Conservation (phyloP, 2,329 filamentous ascomycete genomes). For the Colletotrichum simmondsii region DNA sequence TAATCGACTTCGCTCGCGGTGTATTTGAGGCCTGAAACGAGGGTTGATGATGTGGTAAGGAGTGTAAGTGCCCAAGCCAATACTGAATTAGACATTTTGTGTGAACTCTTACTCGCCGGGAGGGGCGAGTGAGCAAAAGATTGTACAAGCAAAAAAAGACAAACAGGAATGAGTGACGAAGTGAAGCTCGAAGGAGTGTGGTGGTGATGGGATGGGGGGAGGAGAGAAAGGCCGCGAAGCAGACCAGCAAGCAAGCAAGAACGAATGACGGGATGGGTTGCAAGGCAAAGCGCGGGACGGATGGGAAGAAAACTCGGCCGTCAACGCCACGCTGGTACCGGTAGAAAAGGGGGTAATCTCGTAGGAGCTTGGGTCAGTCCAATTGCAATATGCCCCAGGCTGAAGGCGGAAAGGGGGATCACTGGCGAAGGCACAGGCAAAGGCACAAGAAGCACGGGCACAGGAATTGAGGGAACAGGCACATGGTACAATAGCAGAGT, state of each 20-base stretch:
- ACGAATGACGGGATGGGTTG: conserved; percentile 31
- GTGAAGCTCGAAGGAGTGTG: conserved; percentile 31
- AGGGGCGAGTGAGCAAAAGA: conserved; percentile 29
- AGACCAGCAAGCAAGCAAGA: conserved; percentile 35
- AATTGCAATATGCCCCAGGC: conserved; percentile 33
- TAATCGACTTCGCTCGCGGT: conserved; percentile 52
- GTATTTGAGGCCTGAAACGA: conserved; percentile 44
- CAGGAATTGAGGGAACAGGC: background rate
- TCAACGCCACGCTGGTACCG: conserved; percentile 26
- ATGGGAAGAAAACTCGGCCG: conserved; percentile 35
- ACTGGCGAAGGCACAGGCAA: conserved; percentile 1
- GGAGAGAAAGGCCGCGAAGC: conserved; percentile 30
- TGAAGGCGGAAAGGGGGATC: conserved; percentile 34
- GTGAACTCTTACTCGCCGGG: conserved; percentile 31
- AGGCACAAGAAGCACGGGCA: background rate
- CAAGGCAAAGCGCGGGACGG: conserved; percentile 32
- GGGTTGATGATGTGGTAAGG: conserved; percentile 33
- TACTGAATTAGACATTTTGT: conserved; percentile 35
- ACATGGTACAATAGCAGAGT: conserved; percentile 3
- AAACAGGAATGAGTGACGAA: conserved; percentile 34
- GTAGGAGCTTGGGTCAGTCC: conserved; percentile 30
- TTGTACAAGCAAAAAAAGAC: conserved; percentile 23
- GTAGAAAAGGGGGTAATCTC: conserved; percentile 34
- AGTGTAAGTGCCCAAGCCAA: conserved; percentile 33
- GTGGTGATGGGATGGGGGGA: conserved; percentile 21